Conservation (phyloP, 108 stramenopile genomes). For the Fragilaria radians region DNA sequence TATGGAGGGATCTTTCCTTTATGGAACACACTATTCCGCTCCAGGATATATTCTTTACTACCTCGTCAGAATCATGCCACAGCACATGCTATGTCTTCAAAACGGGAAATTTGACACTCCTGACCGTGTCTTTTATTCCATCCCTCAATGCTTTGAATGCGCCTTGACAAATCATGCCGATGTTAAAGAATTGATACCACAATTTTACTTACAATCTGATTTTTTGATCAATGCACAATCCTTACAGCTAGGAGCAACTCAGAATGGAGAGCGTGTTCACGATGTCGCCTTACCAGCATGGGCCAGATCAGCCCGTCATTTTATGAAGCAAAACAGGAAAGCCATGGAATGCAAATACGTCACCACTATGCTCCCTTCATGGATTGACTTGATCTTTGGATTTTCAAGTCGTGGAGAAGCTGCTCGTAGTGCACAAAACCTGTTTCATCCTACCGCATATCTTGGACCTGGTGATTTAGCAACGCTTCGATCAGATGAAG, state of each 20-base stretch:
- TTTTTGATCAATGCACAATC: slow-evolving; percentile 89
- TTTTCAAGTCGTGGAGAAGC: slow-evolving; percentile 80
- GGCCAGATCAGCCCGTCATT: slow-evolving; percentile 86
- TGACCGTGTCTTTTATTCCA: slow-evolving; percentile 90
- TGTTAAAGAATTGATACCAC: slow-evolving; percentile 96
- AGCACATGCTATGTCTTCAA: slow-evolving; percentile 97
- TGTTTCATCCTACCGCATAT: slow-evolving; percentile 90
- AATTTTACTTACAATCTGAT: slow-evolving; percentile 89
- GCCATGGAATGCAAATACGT: slow-evolving; percentile 94
- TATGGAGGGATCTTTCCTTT: slow-evolving; percentile 78
- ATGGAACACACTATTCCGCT: slow-evolving; percentile 94
- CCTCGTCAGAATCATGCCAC: slow-evolving; percentile 91
- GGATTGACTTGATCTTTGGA: slow-evolving; percentile 99
- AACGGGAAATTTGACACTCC: slow-evolving; percentile 96
- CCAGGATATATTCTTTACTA: slow-evolving; percentile 98
- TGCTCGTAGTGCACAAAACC: slow-evolving; percentile 72
- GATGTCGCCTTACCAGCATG: slow-evolving; percentile 90
- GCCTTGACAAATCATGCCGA: slow-evolving; percentile 89
- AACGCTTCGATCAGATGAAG: slow-evolving; percentile 52
- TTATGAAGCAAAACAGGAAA: slow-evolving; percentile 73
- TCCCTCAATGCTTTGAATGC: slow-evolving; percentile 72
- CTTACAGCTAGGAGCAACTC: slow-evolving; percentile 88
- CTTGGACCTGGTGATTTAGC: slow-evolving; percentile 65
- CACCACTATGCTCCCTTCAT: slow-evolving; percentile 73
- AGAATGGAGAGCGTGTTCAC: slow-evolving; percentile 79